Evolutionary conservation across 805 yeast genomes (phyloP), one percentile per base, ranked within the genome.

Genomic region (Yamadazyma kitorensis): DNA sequence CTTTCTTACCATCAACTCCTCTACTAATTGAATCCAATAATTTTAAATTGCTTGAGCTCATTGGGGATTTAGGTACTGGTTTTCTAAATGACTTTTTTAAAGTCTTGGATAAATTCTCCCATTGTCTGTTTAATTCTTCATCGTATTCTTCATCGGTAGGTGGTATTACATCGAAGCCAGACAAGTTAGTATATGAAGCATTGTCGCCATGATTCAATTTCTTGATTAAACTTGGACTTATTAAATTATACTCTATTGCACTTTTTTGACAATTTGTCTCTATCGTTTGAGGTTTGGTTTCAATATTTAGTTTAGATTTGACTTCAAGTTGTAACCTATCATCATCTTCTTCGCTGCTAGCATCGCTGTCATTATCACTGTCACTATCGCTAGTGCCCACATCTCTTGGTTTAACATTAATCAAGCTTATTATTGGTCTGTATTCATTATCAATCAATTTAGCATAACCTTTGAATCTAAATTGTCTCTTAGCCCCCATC

Each of bases 1-100:
- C 80, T 49, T 76, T 72, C 27, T 76, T 70, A 6, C 95, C 95
- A 57, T 86, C 95, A 12, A 86, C 95, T 9, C 95, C 91, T 46
- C 95, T 70, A 30, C 74, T 68, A 29, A 86, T 80, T 33, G 84
- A 75, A 56, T 86, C 95, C 27, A 86, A 58, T 36, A 68, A 54
- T 45, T 75, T 76, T 23, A 68, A 65, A 37, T 75, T 76, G 26
- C 76, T 80, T 6, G 65, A 66, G 8, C 75, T 73, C 51, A 86
- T 51, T 15, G 63, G 59, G 2, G 78, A 61, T n/a, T 82, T 82
- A 2, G 95, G 94, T 1, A 70, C 59, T 0, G 95, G 95, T 44
- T 78, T 80, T 36, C 83, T 73, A 58, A 82, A 86, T 17, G 80
- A 70, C 28, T 80, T 73, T 54, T 78, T 81, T 52, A 82, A 63